Evolutionary conservation across 768 basidiomycete genomes (phyloP).

Genomic region (Leccinum variicolor): DNA sequence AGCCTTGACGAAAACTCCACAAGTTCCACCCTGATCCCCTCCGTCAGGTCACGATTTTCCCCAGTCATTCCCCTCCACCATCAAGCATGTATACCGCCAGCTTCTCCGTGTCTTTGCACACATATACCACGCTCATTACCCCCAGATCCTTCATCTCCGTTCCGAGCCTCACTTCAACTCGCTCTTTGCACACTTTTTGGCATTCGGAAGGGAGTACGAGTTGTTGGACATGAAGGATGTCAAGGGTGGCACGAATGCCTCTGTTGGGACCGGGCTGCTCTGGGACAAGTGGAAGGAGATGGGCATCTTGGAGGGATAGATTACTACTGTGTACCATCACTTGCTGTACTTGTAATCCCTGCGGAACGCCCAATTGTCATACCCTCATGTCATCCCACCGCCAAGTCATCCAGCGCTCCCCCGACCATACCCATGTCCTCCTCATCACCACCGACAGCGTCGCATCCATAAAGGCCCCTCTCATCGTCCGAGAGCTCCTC

Average conservation of each 20-base stretch:
- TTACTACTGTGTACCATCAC: neutral
- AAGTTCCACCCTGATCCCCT: neutral
- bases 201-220: slow-evolving; percentile 93
- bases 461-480: slow-evolving; percentile 88
- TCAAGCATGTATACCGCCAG: slow-evolving; percentile 94
- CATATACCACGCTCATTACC: slow-evolving; percentile 93
- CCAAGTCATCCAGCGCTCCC: slow-evolving; percentile 26
- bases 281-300: slow-evolving; percentile 91
- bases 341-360: slow-evolving; percentile 2
- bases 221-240: slow-evolving; percentile 87
- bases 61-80: slow-evolving; percentile 80
- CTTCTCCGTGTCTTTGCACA: slow-evolving; percentile 96
- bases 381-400: neutral
- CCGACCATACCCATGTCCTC: slow-evolving; percentile 54
- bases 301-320: slow-evolving; percentile 58
- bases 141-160: slow-evolving; percentile 86
- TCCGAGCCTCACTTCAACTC: slow-evolving; percentile 96
- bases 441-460: slow-evolving; percentile 94
- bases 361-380: slow-evolving; percentile 5
- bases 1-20: slow-evolving; percentile 17
- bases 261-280: slow-evolving; percentile 72
- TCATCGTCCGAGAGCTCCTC: slow-evolving; percentile 78
- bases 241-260: slow-evolving; percentile 57
- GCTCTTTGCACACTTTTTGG: slow-evolving; percentile 95
- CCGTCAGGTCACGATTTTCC: slow-evolving; percentile 79